Conservation (phyloP, 2,329 filamentous ascomycete genomes). For the Cordyceps fumosorosea region DNA sequence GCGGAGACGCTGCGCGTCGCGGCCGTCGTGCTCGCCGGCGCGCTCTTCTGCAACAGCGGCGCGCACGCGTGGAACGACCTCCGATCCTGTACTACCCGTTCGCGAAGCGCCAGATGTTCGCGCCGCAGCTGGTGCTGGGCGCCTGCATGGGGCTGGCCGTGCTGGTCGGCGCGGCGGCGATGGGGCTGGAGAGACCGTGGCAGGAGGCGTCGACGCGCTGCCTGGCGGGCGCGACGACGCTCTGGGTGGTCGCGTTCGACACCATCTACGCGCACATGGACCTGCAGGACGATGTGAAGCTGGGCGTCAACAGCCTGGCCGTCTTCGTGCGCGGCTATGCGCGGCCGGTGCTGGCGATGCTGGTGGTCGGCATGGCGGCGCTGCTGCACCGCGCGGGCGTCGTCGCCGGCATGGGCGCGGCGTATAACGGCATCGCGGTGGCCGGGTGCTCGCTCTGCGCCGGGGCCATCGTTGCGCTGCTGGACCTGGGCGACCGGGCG, state of each 20-base stretch:
- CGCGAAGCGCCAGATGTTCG: constrained; percentile 30
- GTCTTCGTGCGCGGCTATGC: constrained; percentile 16
- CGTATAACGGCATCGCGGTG: not conserved
- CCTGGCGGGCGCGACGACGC: constrained; percentile 22
- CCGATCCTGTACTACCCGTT: constrained; percentile 27
- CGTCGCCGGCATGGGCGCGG: not conserved
- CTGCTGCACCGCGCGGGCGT: not conserved
- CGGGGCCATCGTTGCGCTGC: not conserved
- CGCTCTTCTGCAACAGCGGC: constrained; percentile 28
- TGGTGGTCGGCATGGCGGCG: not conserved
- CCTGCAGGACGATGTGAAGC: constrained; percentile 25
- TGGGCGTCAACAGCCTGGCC: constrained; percentile 28
- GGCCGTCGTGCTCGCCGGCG: constrained; percentile 13
- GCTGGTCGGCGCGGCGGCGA: constrained; percentile 24
- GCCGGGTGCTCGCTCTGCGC: not conserved
- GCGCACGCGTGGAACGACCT: constrained; percentile 29
- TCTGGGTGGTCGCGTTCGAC: constrained; percentile 30
- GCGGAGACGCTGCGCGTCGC: not conserved
- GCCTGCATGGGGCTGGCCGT: constrained; percentile 26
- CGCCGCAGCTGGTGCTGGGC: constrained; percentile 29
- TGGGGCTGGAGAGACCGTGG: constrained; percentile 19
- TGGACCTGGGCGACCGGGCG: not conserved
- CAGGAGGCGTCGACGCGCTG: constrained; percentile 19
- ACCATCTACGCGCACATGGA: constrained; percentile 32
- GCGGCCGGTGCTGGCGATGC: not conserved